Conservation (phyloP, 345 rosid genomes). For the Dovyalis caffra region DNA sequence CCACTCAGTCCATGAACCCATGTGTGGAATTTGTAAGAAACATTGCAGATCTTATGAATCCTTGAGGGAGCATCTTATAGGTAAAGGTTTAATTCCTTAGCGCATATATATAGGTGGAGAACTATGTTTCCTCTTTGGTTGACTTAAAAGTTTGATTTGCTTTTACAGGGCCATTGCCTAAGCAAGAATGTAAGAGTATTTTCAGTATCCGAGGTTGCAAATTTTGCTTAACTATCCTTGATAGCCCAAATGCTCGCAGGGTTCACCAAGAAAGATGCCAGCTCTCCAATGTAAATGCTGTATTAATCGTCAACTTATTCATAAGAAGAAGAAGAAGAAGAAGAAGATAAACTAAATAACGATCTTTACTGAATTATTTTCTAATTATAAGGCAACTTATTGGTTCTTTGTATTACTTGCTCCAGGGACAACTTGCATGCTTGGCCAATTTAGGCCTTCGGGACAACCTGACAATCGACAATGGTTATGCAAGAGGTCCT, state of each 20-base stretch:
- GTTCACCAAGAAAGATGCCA: conserved; percentile 84
- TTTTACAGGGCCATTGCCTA: conserved; percentile 73
- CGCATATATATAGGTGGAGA: no score
- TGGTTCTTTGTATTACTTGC: not conserved
- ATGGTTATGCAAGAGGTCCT: conserved; percentile 41
- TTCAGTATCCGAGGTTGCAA: conserved; percentile 74
- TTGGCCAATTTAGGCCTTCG: conserved; percentile 63
- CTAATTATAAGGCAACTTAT: not conserved
- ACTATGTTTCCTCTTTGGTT: not conserved
- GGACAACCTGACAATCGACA: conserved; percentile 52
- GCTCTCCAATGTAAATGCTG: conserved; percentile 36
- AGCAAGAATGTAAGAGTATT: conserved; percentile 76
- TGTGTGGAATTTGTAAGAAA: conserved; percentile 72
- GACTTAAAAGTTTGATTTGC: not conserved
- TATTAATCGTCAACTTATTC: conserved; percentile 14
- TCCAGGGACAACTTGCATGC: conserved; percentile 52
- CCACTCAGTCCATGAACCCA: conserved; percentile 88
- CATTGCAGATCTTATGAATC: conserved; percentile 94
- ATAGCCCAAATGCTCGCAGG: conserved; percentile 56
- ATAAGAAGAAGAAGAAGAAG: no score
- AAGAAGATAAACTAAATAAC: not conserved
- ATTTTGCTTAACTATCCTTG: conserved; percentile 66
- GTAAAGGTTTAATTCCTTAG: conserved; percentile 25
- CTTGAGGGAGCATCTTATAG: conserved; percentile 85
- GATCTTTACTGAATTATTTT: not conserved